Conservation (phyloP, 2,329 filamentous ascomycete genomes). For the Cytospora schulzeri region DNA sequence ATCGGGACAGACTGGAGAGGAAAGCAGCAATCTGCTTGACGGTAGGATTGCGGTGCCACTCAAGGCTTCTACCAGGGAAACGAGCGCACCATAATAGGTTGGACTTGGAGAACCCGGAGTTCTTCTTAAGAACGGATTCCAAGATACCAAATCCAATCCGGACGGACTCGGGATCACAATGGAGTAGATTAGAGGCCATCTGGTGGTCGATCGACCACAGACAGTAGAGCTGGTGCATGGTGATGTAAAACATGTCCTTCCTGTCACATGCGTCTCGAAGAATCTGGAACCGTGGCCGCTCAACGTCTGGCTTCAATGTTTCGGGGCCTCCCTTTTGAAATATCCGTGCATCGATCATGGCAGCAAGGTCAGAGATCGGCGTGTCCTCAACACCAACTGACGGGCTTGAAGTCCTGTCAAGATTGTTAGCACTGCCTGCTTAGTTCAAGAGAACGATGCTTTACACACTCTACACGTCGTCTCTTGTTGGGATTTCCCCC, state of each 20-base stretch:
- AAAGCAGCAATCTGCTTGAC: conserved; percentile 45
- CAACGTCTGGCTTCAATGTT: conserved; percentile 38
- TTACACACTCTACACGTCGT: conserved; percentile 21
- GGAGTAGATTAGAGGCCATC: neutral
- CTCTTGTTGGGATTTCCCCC: conserved; percentile 19
- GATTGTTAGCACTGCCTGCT: conserved; percentile 25
- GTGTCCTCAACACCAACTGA: neutral
- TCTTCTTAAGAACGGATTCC: conserved; percentile 42
- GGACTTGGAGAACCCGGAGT: conserved; percentile 35
- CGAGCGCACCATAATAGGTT: conserved; percentile 39
- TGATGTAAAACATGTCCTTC: conserved; percentile 65
- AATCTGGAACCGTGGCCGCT: conserved; percentile 53
- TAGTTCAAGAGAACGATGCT: conserved; percentile 1
- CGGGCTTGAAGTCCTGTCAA: neutral
- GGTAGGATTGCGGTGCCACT: conserved; percentile 28
- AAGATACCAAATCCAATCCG: conserved; percentile 41
- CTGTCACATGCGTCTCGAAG: conserved; percentile 57
- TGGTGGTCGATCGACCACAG: conserved; percentile 47
- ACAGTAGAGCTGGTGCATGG: conserved; percentile 67
- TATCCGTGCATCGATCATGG: conserved; percentile 13
- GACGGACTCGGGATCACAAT: conserved; percentile 28
- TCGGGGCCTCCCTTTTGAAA: neutral
- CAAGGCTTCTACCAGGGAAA: conserved; percentile 38
- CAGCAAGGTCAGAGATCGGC: neutral
- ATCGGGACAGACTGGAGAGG: conserved; percentile 44